Percentiles rank a stretch among this genome's conserved stretches.
These are phyloP conservation scores for Tagetes erecta DNA, from an alignment of 129 eudicot species.

Conservation along the genomic window DNA sequence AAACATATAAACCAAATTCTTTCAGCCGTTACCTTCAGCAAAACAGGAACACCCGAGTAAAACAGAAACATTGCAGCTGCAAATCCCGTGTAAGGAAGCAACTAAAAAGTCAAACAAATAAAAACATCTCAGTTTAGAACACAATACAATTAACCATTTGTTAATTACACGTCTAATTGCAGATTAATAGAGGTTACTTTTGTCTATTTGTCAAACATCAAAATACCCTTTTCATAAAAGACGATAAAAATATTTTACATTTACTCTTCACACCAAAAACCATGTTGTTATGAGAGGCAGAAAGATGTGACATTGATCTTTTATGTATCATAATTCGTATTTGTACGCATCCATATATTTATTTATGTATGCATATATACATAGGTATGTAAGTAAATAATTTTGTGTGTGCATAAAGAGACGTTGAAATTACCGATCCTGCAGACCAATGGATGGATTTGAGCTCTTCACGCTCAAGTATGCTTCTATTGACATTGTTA, in stretches of 20 bases:
- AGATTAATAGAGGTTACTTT: not conserved
- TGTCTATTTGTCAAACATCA: not conserved
- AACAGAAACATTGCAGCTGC: constrained; percentile 87
- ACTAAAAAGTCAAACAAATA: constrained; percentile 45
- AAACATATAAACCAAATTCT: not conserved
- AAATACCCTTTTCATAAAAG: not conserved
- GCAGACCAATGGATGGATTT: constrained; percentile 84
- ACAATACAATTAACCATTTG: not conserved
- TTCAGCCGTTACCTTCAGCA: constrained; percentile 62
- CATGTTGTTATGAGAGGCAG: not conserved
- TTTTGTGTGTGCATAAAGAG: constrained; percentile 14
- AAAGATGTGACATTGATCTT: not conserved
- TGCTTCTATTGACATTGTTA: constrained; percentile 54
- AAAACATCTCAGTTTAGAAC: not conserved
- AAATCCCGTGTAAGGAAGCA: constrained; percentile 80
- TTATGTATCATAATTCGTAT: not conserved
- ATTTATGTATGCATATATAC: not conserved
- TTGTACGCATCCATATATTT: not conserved
- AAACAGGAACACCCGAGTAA: constrained; percentile 84
- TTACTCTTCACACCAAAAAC: not conserved
- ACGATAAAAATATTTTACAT: not conserved
- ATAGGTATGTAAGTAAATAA: not conserved
- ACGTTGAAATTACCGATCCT: constrained; percentile 51
- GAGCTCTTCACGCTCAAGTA: constrained; percentile 87
- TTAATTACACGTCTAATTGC: not conserved